Base-by-base conservation (phyloP, 108 stramenopile species). In the Ochromonas danica region DNA sequence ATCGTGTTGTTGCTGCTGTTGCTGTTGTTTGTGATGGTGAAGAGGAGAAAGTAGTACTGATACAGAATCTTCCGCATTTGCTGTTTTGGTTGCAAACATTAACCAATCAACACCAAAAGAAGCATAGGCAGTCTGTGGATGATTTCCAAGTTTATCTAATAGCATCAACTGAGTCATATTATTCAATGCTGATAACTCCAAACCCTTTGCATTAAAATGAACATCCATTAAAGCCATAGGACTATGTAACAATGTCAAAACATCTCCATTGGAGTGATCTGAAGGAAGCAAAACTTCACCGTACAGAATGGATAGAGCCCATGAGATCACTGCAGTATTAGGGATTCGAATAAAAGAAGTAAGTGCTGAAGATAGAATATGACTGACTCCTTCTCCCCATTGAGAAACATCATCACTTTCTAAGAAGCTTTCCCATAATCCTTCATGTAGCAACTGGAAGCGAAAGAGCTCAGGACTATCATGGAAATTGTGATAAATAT, bases 401-500 rank as follows among this genome's bases (percentile, higher is more conserved):
- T 25, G 57, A 0, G 36, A 67, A n/a, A 10, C 0, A 6, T 28
- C n/a, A 35, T 72, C 17, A 0, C 10, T 28, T 10, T 62, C 31
- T 40, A 27, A 1, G n/a, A 79, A 41, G 39, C 63, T 42, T 1
- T 42, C 43, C 61, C 60, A 28, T n/a, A 77, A n/a, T 17, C 1
- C 0, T 0, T 42, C 1, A 40, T 39, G 3, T 1, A 78, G 33
- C 2, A 43, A 60, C 0, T 39, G 22, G 60, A 61, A 85, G 31
- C 84, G 61, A 35, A 82, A 36, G 0, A 85, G 42, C 61, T 85
- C 84, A 1, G 84, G 84, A 22, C 62, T 61, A 42, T 82, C 78
- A 65, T 77, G 62, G 33, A 82, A 30, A 1, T 71, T n/a, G 1
- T 30, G 1, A 0, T 60, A 41, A 42, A 85, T 38, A 41, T 6